A percentile compares a stretch with the other conserved stretches of the same genome.
Evolutionary conservation across 73 alveolate genomes (phyloP).

Genomic region (Symbiodinium natans): DNA sequence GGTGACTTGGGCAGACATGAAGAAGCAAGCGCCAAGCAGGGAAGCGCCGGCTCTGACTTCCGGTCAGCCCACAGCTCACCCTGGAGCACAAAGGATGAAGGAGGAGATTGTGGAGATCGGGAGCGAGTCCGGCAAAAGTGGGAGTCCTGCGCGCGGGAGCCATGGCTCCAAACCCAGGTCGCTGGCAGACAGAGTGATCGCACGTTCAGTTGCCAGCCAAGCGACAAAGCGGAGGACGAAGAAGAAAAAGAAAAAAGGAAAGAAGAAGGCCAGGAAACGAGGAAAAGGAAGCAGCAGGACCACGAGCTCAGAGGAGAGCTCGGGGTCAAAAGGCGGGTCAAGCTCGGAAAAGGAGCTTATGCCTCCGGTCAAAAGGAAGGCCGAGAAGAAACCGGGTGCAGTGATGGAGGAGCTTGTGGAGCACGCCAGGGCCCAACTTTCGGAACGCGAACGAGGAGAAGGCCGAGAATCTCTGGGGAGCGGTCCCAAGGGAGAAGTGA

Average conservation of each 20-base stretch:
- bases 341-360: neutral
- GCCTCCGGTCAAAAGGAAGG: neutral
- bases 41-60: neutral
- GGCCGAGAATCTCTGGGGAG: neutral
- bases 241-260: neutral
- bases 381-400: neutral
- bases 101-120: neutral
- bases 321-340: neutral
- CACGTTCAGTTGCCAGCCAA: neutral
- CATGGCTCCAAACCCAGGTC: neutral
- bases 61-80: no score
- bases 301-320: neutral
- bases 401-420: conserved; percentile 20
- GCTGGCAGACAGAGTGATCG: neutral
- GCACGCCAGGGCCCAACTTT: neutral
- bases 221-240: neutral
- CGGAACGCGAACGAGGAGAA: neutral
- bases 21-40: neutral
- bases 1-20: neutral
- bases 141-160: neutral
- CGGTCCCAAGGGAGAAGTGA: neutral
- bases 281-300: neutral
- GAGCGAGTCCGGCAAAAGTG: neutral
- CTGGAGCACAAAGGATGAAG: no score
- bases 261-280: neutral